Evolutionary conservation across 108 stramenopile genomes (phyloP).

Genomic region (Stephanodiscus triporus): DNA sequence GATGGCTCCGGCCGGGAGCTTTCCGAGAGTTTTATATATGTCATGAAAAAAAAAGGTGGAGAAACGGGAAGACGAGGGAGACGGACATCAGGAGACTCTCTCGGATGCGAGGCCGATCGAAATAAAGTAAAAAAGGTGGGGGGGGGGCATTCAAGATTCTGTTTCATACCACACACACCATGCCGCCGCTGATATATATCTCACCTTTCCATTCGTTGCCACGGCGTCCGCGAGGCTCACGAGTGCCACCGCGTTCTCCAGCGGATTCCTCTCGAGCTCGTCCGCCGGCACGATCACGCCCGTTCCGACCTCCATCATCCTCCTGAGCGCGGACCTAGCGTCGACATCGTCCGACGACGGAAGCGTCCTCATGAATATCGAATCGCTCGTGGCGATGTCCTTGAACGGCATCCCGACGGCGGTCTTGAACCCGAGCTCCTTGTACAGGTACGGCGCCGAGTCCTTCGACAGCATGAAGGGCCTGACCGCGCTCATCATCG

Average conservation of each 20-base stretch:
- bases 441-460: constrained; percentile 82
- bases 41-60: no score
- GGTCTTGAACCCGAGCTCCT: constrained; percentile 92
- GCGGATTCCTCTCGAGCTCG: constrained; percentile 85
- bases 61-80: background rate
- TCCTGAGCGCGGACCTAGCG: constrained; percentile 82
- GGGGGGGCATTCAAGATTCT: no score
- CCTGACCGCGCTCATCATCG: constrained; percentile 74
- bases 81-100: constrained; percentile 10
- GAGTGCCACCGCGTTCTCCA: constrained; percentile 92
- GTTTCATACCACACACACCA: no score
- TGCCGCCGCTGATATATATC: no score
- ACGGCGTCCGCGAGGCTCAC: constrained; percentile 82
- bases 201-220: constrained; percentile 73
- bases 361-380: constrained; percentile 77
- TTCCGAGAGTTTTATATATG: constrained; percentile 14
- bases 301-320: constrained; percentile 90
- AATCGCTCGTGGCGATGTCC: constrained; percentile 95
- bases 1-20: constrained; percentile 86
- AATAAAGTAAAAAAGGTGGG: background rate
- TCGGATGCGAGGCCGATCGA: no score
- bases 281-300: constrained; percentile 90
- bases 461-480: constrained; percentile 82
- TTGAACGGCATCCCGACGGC: constrained; percentile 98
- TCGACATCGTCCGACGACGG: constrained; percentile 75